Conservation (phyloP, 371 early-diverging fungal genomes). For the Rhizopus arrhizus region DNA sequence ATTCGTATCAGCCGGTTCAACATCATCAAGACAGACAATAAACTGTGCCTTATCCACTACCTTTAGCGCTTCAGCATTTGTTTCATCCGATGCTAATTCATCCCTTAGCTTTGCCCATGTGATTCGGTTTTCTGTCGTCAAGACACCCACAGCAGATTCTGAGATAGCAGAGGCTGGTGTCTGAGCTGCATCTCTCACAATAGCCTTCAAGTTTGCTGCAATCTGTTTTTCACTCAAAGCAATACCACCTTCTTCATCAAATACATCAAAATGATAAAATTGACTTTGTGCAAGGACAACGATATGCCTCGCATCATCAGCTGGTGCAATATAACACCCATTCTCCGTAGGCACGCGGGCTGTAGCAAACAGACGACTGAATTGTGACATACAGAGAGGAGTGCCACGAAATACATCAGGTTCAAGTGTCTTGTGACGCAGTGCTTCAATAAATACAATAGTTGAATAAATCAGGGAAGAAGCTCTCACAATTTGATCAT, state of each 20-base stretch:
- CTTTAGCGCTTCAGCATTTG: constrained; percentile 62
- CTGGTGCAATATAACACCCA: constrained; percentile 54
- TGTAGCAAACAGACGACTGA: constrained; percentile 62
- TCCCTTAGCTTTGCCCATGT: constrained; percentile 67
- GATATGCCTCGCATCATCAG: constrained; percentile 55
- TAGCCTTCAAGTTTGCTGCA: constrained; percentile 49
- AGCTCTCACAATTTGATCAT: constrained; percentile 55
- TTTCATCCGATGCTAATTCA: constrained; percentile 40
- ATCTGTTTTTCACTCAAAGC: constrained; percentile 54
- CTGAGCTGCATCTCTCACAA: constrained; percentile 39
- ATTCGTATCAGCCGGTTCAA: constrained; percentile 44
- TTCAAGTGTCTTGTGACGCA: constrained; percentile 53
- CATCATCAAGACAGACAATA: constrained; percentile 80
- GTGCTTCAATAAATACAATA: constrained; percentile 53
- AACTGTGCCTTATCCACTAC: constrained; percentile 78
- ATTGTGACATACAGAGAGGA: constrained; percentile 72
- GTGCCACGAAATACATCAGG: constrained; percentile 69
- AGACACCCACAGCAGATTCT: constrained; percentile 60
- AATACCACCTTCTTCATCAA: constrained; percentile 53
- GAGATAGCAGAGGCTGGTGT: constrained; percentile 46
- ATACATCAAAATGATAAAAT: constrained; percentile 69
- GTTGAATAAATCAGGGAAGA: constrained; percentile 58
- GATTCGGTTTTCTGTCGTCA: constrained; percentile 75
- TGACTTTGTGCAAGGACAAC: constrained; percentile 68
- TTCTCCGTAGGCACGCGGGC: constrained; percentile 62